These are phyloP conservation scores for Kodamaea derodonti DNA, from an alignment of 1,139 yeast species.

Conservation along the genomic window DNA sequence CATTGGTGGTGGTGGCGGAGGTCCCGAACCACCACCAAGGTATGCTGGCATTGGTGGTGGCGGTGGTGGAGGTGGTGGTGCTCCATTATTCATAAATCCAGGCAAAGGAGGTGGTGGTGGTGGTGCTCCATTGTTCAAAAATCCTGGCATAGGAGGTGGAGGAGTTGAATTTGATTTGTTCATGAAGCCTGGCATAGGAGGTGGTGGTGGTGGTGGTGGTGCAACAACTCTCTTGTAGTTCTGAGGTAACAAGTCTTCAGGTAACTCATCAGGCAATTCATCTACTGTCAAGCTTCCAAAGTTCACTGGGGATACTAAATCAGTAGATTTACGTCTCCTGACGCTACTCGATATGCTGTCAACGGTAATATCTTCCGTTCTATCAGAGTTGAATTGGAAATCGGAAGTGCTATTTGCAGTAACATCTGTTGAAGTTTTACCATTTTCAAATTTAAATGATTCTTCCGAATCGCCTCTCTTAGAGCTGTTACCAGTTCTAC, in stretches of 20 bases:
- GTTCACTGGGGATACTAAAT: background rate
- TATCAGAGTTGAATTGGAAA: slow-evolving; percentile 2
- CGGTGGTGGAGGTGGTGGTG: slow-evolving; percentile 21
- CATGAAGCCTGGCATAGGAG: slow-evolving; percentile 23
- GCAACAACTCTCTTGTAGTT: slow-evolving; percentile 6
- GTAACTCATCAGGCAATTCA: background rate
- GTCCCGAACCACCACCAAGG: slow-evolving; percentile 5
- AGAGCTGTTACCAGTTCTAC: background rate
- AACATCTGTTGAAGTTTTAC: background rate
- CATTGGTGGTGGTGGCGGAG: slow-evolving; percentile 18
- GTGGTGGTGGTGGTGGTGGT: slow-evolving; percentile 26
- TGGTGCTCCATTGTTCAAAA: slow-evolving; percentile 7
- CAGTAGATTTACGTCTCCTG: background rate
- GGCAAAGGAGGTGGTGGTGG: slow-evolving; percentile 37
- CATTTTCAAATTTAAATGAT: background rate
- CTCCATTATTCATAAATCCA: slow-evolving; percentile 10
- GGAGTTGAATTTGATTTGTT: slow-evolving; percentile 9
- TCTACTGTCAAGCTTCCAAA: background rate
- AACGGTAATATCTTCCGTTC: background rate
- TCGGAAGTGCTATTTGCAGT: background rate
- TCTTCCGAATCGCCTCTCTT: background rate
- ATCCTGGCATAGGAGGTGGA: slow-evolving; percentile 26
- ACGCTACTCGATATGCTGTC: background rate
- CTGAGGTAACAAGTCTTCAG: background rate
- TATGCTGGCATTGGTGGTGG: slow-evolving; percentile 20